phyloP scores from a whole-genome alignment of 441 rosid genomes.

The Erodium texanum region DNA sequence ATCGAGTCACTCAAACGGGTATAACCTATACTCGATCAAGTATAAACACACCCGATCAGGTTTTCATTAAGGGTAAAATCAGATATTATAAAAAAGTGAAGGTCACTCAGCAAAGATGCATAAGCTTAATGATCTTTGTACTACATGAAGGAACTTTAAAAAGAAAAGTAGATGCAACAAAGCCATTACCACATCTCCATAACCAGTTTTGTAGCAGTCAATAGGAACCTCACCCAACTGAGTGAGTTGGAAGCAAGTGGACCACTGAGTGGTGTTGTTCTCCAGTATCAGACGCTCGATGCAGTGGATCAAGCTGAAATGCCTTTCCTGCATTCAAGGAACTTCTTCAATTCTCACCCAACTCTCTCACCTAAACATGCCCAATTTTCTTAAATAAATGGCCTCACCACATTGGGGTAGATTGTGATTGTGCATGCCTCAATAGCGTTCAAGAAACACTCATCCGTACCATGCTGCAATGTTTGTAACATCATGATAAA shows the following conservation, averaged over 20 bases:
- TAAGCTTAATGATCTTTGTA: no score
- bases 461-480: slow-evolving; percentile 25
- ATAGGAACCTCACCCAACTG: slow-evolving; percentile 17
- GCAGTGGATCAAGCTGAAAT: slow-evolving; percentile 20
- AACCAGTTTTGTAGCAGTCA: slow-evolving; percentile 21
- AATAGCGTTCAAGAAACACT: slow-evolving; percentile 19
- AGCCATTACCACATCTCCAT: slow-evolving; percentile 10
- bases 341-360: background rate
- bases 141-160: no score
- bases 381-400: background rate
- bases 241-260: slow-evolving; percentile 10
- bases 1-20: no score
- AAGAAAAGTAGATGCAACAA: no score
- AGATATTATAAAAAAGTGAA: no score
- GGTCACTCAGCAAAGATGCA: no score
- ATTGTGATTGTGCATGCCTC: slow-evolving; percentile 21
- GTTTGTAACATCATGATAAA: no score
- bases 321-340: slow-evolving; percentile 5
- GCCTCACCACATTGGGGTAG: slow-evolving; percentile 20
- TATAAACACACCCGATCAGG: no score
- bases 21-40: no score
- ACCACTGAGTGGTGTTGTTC: slow-evolving; percentile 17
- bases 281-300: slow-evolving; percentile 18
- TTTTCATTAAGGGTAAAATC: no score
- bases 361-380: background rate